Percentiles rank a stretch among this genome's conserved stretches.
Evolutionary conservation across 768 basidiomycete species (phyloP).

Genomic region (Suillus ampliporus): DNA sequence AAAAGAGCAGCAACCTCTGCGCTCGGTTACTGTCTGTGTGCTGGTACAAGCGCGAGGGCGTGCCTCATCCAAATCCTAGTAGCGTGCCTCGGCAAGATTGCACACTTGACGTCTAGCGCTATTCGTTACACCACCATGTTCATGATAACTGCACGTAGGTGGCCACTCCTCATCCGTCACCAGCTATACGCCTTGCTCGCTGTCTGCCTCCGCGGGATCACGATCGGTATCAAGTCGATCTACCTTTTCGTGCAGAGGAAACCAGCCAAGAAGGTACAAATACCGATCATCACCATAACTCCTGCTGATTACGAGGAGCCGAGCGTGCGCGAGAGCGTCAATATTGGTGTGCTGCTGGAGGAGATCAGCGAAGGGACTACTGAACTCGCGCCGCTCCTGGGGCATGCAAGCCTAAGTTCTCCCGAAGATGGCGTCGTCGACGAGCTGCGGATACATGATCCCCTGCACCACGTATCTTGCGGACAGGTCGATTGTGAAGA

Average conservation of each 20-base stretch:
- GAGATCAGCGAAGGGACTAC: neutral
- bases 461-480: neutral
- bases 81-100: neutral
- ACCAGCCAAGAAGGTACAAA: neutral
- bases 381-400: neutral
- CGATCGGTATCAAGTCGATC: neutral
- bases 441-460: neutral
- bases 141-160: neutral
- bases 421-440: neutral
- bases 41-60: neutral
- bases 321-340: neutral
- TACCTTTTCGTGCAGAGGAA: neutral
- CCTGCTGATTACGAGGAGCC: neutral
- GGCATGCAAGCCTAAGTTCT: neutral
- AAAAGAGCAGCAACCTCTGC: neutral
- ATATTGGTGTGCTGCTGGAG: neutral
- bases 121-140: neutral
- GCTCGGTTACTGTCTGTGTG: neutral
- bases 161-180: neutral
- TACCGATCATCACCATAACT: slow-evolving; percentile 1
- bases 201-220: neutral
- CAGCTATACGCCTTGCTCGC: neutral
- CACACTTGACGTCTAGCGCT: neutral
- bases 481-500: neutral
- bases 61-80: neutral